Base-by-base conservation (phyloP, 2,329 filamentous ascomycete species). In the Aspergillus fumigatus region DNA sequence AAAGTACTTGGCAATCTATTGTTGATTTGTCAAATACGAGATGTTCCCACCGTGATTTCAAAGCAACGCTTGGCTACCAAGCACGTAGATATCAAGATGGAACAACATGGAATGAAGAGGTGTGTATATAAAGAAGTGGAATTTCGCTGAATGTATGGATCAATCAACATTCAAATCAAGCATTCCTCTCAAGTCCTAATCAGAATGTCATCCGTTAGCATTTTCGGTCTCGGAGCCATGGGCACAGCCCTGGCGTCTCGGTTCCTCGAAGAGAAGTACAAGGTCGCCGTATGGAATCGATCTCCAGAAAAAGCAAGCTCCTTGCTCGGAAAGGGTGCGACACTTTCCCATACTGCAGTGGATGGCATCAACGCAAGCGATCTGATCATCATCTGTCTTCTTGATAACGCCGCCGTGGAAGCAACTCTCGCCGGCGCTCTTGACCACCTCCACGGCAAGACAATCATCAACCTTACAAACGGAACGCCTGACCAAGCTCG, bases 221-320 rank as follows among this genome's bases (percentile, higher is more conserved):
- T 60, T 49, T 51, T 61, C 35, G 57, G 59, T n/a, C 55, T 61
- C n/a, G 57, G 59, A 5, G 55, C 55, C 21, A 62, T 62, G 55
- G 57, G 57, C 9, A 47, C 38, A 35, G 59, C 58, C 21, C 27
- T 62, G 11, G 55, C 59, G 19, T 26, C 47, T 27, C 48, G 47
- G 11, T 62, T 54, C 50, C 38, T 60, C 3, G 49, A 54, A 29
- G 23, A 54, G 2, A 41, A 40, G 11, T 53, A 60, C 49, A 51
- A 23, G 3, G 54, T 53, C 2, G 51, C 57, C 1, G 43, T 60
- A 32, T 62, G 59, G 59, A 61, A 62, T 35, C 58, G 58, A 14
- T 29, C 58, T 0, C 17, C 53, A 9, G 27, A n/a, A 9, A 62
- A 59, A 43, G 55, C 57, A 7, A 10, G 2, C 1, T 25, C 52